Conservation (phyloP, 208 protist genomes). For the Trypanosoma congolense region DNA sequence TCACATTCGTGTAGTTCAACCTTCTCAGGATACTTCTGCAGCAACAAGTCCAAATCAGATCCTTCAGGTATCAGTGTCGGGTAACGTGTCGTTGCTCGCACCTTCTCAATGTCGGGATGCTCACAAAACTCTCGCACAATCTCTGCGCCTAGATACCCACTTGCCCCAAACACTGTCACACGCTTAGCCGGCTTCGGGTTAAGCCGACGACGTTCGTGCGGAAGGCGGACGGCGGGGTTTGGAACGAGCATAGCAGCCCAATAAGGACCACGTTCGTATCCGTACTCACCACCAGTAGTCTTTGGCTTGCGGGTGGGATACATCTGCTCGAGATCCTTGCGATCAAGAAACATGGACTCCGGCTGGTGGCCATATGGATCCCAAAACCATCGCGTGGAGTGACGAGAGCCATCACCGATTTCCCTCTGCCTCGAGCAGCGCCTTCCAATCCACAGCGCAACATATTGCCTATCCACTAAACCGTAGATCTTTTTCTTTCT, state of each 20-base stretch:
- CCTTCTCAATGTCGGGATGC: slow-evolving; percentile 84
- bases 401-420: slow-evolving; percentile 5
- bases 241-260: slow-evolving; percentile 85
- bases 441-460: slow-evolving; percentile 41
- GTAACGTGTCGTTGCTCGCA: slow-evolving; percentile 85
- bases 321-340: slow-evolving; percentile 88
- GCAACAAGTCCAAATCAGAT: slow-evolving; percentile 81
- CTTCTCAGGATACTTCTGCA: slow-evolving; percentile 84
- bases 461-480: neutral
- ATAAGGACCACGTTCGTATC: slow-evolving; percentile 86
- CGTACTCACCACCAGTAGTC: slow-evolving; percentile 85
- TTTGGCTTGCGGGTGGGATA: slow-evolving; percentile 87
- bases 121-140: slow-evolving; percentile 89
- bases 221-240: slow-evolving; percentile 85
- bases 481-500: no score
- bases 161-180: slow-evolving; percentile 87
- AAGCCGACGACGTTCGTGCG: slow-evolving; percentile 80
- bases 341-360: slow-evolving; percentile 87
- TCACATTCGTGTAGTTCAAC: slow-evolving; percentile 90
- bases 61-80: slow-evolving; percentile 84
- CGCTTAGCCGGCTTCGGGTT: slow-evolving; percentile 86
- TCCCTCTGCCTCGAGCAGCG: slow-evolving; percentile 17
- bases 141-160: slow-evolving; percentile 82
- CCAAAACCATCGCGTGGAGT: slow-evolving; percentile 60
- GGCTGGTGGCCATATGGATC: slow-evolving; percentile 84